Evolutionary conservation across 768 basidiomycete genomes (phyloP).

Genomic region (Gloeophyllum trabeum): DNA sequence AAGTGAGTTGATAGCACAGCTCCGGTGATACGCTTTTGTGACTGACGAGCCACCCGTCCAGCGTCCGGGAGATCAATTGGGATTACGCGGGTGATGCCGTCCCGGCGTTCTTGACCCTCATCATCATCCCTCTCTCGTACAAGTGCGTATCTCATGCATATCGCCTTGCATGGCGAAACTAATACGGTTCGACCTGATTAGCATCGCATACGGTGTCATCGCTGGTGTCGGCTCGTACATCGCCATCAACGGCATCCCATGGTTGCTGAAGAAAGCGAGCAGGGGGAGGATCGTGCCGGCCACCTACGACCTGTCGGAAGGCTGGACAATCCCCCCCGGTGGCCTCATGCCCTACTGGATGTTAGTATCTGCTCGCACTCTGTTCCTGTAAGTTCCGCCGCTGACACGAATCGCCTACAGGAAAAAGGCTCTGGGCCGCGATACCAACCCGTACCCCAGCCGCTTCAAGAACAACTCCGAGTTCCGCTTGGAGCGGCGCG

Average conservation of each 20-base stretch:
- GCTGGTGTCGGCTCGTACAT: slow-evolving; percentile 65
- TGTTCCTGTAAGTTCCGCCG: background rate
- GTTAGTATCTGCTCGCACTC: slow-evolving; percentile 24
- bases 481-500: too few species aligned
- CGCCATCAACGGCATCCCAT: slow-evolving; percentile 61
- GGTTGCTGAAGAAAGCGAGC: slow-evolving; percentile 39
- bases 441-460: too few species aligned
- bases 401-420: too few species aligned
- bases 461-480: too few species aligned
- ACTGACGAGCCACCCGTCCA: slow-evolving; percentile 11
- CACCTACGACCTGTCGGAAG: slow-evolving; percentile 51
- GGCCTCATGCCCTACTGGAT: slow-evolving; percentile 60
- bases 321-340: slow-evolving; percentile 65
- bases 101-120: slow-evolving; percentile 74
- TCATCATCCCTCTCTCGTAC: slow-evolving; percentile 70
- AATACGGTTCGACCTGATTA: slow-evolving; percentile 16
- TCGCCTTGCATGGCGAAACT: background rate
- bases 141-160: slow-evolving; percentile 34
- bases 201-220: slow-evolving; percentile 86
- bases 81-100: slow-evolving; percentile 80
- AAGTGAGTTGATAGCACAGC: slow-evolving; percentile 44
- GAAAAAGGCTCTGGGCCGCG: too few species aligned
- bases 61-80: slow-evolving; percentile 83
- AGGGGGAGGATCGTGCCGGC: slow-evolving; percentile 54
- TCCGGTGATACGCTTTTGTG: background rate